Percentiles rank a stretch among this genome's conserved stretches.
Evolutionary conservation across 2,329 filamentous ascomycete species (phyloP).

Genomic region (Fusarium penzigii): DNA sequence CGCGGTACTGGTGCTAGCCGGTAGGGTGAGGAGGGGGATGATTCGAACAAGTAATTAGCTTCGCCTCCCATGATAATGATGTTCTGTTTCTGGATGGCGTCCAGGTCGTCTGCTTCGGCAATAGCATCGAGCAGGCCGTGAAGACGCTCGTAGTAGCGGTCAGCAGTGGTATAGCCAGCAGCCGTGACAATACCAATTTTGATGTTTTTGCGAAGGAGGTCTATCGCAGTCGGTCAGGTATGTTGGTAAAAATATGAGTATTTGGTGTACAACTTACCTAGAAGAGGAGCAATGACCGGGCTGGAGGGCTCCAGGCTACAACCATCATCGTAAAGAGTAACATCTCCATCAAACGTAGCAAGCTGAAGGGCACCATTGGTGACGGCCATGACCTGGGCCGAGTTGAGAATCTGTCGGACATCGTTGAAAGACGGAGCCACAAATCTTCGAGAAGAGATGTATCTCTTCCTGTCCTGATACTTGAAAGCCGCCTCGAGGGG

Average conservation of each 20-base stretch:
- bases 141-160: constrained; percentile 83
- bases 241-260: neutral
- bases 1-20: constrained; percentile 69
- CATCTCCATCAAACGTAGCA: constrained; percentile 96
- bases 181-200: constrained; percentile 95
- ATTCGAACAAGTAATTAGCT: constrained; percentile 92
- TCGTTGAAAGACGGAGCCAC: constrained; percentile 98
- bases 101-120: constrained; percentile 57
- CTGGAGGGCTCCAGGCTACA: constrained; percentile 73
- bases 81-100: constrained; percentile 69
- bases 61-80: constrained; percentile 94
- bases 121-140: constrained; percentile 85
- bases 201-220: constrained; percentile 75
- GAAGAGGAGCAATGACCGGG: constrained; percentile 69
- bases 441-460: constrained; percentile 88
- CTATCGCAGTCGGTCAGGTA: constrained; percentile 32
- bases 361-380: constrained; percentile 76
- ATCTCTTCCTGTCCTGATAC: constrained; percentile 82
- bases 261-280: constrained; percentile 39
- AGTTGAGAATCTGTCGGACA: constrained; percentile 88
- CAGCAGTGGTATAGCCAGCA: constrained; percentile 87
- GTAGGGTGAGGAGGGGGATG: constrained; percentile 62
- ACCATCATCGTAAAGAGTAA: constrained; percentile 93
- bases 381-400: constrained; percentile 91
- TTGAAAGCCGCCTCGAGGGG: constrained; percentile 87